phyloP scores from a whole-genome alignment of 2,329 filamentous ascomycete species.

The Alternaria infectoria region DNA sequence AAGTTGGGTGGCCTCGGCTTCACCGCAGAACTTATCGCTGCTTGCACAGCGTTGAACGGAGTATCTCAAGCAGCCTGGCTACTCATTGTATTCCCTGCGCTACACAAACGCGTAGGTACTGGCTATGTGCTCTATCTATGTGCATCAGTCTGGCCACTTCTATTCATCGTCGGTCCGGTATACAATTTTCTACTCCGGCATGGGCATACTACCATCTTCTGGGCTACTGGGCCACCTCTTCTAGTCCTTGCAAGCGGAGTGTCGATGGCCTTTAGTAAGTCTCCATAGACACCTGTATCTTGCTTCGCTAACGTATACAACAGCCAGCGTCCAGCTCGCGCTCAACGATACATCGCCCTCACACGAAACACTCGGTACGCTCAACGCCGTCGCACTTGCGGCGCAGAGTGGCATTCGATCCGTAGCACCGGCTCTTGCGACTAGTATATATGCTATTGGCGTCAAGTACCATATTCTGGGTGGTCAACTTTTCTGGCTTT shows the following conservation, averaged over 20 bases:
- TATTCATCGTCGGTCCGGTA: constrained; percentile 63
- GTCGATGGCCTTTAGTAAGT: constrained; percentile 54
- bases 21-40: constrained; percentile 66
- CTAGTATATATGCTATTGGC: constrained; percentile 72
- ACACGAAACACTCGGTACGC: constrained; percentile 67
- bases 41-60: constrained; percentile 70
- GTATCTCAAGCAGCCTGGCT: constrained; percentile 74
- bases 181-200: constrained; percentile 64
- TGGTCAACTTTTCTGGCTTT: constrained; percentile 72
- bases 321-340: constrained; percentile 70
- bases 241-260: constrained; percentile 5
- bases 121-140: constrained; percentile 68
- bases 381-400: constrained; percentile 74
- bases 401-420: constrained; percentile 67
- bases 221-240: constrained; percentile 53
- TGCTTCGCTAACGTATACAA: constrained; percentile 1
- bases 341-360: constrained; percentile 76
- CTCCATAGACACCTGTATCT: neutral
- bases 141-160: constrained; percentile 65
- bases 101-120: constrained; percentile 72
- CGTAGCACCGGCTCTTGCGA: constrained; percentile 69
- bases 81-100: constrained; percentile 69
- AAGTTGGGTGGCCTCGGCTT: constrained; percentile 70
- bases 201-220: constrained; percentile 60
- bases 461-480: constrained; percentile 65